Evolutionary conservation across 768 basidiomycete species (phyloP), one percentile per base, ranked within the genome.

Genomic region (Russula lepida): DNA sequence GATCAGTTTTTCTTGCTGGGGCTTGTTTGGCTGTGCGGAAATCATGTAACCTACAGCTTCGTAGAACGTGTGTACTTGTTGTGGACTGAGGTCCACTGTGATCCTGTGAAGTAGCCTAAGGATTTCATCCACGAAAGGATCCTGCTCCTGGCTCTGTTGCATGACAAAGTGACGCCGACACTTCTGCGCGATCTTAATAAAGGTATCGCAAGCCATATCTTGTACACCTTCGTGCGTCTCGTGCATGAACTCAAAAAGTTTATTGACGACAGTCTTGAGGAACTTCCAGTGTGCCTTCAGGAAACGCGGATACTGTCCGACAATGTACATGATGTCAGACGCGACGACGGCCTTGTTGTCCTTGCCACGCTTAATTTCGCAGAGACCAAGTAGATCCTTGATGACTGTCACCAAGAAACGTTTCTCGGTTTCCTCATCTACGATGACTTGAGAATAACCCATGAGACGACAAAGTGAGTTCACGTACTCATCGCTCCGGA

Each of bases 261-360:
- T 99, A 77, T 98, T 99, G 64, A 99, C 95, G 57, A 99, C 97
- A 2, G 97, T 98, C 80, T 99, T 99, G 71, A 99, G 77, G 83
- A 99, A 99, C 76, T 98, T 99, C 97, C 97, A 99, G 73, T 99
- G 97, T 19, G 97, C 97, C 73, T 98, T 98, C 70, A 99, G 84
- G 84, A 98, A 99, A 37, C 97, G 86, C 48, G 97, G 97, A 71
- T 99, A 99, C 76, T 99, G 97, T 53, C 97, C 97, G 65, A 99
- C 97, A 69, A 98, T 99, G 73, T 99, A 99, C 91, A 93, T 93
- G 72, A 93, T 93, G 69, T 93, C 88, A 28, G 91, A 92, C 8
- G 92, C 92, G 67, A 98, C 95, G 64, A 98, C 94, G 4, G 97
- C 97, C 72, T 99, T 99, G 82, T 99, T 98, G 77, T 98, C 97